Percentiles rank a stretch among this genome's conserved stretches.
Evolutionary conservation across 2,329 filamentous ascomycete species (phyloP).

Genomic region (Taxawa tesnikishii): DNA sequence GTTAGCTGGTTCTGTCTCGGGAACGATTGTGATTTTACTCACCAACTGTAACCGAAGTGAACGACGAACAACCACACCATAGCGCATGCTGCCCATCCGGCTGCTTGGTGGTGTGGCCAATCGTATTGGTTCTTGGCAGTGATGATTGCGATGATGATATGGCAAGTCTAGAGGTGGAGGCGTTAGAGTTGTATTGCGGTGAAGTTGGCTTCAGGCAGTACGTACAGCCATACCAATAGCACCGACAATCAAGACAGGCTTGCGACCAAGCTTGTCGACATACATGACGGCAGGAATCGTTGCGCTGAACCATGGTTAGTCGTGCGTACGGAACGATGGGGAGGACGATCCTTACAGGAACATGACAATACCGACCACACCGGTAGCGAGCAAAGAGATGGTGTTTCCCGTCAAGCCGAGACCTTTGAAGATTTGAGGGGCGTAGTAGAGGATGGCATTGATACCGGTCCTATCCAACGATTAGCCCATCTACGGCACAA

Average conservation of each 20-base stretch:
- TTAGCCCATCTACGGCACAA: background rate
- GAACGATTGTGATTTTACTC: too few relatives aligned
- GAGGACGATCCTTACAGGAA: too few relatives aligned
- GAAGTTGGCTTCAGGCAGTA: conserved; percentile 24
- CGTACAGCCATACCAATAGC: conserved; percentile 53
- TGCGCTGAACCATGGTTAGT: too few relatives aligned
- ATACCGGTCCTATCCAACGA: conserved; percentile 26
- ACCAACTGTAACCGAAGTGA: conserved; percentile 66
- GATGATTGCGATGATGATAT: conserved; percentile 57
- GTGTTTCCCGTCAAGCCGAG: conserved; percentile 34
- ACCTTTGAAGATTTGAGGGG: conserved; percentile 35
- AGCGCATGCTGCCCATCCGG: conserved; percentile 56
- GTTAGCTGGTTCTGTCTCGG: too few relatives aligned
- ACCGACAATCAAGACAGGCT: conserved; percentile 39
- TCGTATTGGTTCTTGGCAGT: conserved; percentile 49
- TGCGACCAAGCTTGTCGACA: conserved; percentile 42
- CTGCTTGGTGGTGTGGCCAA: conserved; percentile 22
- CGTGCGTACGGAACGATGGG: too few relatives aligned
- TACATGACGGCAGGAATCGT: conserved; percentile 56
- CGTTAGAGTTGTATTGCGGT: conserved; percentile 17
- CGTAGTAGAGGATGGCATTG: conserved; percentile 34
- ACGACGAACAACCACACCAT: conserved; percentile 68
- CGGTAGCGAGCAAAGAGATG: conserved; percentile 52
- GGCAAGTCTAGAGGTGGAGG: conserved; percentile 35
- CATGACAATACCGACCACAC: conserved; percentile 60